These are phyloP conservation scores for Primulina tabacum DNA, from an alignment of 257 asterid genomes.

Conservation along the genomic window DNA sequence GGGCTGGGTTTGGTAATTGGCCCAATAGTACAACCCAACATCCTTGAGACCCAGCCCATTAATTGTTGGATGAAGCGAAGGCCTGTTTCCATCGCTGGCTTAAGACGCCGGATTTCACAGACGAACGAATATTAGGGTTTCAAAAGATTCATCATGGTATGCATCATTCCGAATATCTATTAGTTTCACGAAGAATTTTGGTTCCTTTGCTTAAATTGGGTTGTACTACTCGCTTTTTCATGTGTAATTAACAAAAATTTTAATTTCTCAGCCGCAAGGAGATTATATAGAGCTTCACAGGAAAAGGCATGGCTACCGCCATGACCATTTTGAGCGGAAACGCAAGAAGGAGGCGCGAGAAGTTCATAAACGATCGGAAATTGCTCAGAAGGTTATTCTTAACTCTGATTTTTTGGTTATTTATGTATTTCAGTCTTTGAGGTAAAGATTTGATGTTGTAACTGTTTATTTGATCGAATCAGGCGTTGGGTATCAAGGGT, in stretches of 20 bases:
- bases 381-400: slow-evolving; percentile 58
- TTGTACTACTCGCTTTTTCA: not conserved
- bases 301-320: slow-evolving; percentile 90
- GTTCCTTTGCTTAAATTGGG: not conserved
- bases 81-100: too few relatives aligned
- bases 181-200: not conserved
- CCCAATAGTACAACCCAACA: too few relatives aligned
- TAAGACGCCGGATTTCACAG: too few relatives aligned
- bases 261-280: slow-evolving; percentile 83
- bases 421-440: not conserved
- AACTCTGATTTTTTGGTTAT: not conserved
- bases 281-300: slow-evolving; percentile 84
- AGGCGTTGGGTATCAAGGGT: slow-evolving; percentile 96
- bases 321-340: slow-evolving; percentile 79
- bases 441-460: not conserved
- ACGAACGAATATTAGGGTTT: not conserved
- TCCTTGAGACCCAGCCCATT: too few relatives aligned
- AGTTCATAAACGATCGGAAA: slow-evolving; percentile 79
- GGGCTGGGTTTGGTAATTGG: not conserved
- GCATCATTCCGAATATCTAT: not conserved
- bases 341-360: slow-evolving; percentile 98
- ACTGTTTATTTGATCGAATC: slow-evolving; percentile 20
- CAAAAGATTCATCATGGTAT: not conserved
- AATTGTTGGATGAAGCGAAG: too few relatives aligned
- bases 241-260: not conserved